These are phyloP conservation scores for Exophiala dermatitidis DNA, from an alignment of 2,329 filamentous ascomycete species.

Conservation along the genomic window DNA sequence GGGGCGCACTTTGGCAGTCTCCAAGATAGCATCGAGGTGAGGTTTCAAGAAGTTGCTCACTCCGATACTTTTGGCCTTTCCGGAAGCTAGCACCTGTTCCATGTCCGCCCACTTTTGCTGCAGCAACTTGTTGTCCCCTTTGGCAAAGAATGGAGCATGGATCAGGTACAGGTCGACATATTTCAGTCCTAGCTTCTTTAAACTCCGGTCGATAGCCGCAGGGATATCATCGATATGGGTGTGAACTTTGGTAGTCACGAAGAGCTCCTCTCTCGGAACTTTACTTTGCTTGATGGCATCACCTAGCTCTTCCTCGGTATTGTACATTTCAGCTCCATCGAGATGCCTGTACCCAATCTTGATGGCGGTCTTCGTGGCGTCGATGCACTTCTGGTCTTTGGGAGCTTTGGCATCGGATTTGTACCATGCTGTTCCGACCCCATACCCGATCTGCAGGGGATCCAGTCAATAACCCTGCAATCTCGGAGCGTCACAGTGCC, in stretches of 20 bases:
- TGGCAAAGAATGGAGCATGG: constrained; percentile 53
- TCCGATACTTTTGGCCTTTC: constrained; percentile 55
- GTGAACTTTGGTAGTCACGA: constrained; percentile 52
- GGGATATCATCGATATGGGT: constrained; percentile 50
- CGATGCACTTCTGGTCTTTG: constrained; percentile 49
- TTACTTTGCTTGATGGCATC: constrained; percentile 43
- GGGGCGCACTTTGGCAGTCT: constrained; percentile 38
- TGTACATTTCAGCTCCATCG: constrained; percentile 55
- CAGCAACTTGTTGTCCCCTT: constrained; percentile 45
- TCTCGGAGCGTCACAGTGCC: too few species aligned
- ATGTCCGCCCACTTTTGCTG: constrained; percentile 54
- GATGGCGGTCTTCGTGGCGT: constrained; percentile 51
- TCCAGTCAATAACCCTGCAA: not conserved
- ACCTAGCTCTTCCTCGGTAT: constrained; percentile 44
- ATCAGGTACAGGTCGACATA: constrained; percentile 61
- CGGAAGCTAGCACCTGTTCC: constrained; percentile 51
- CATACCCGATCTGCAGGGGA: constrained; percentile 48
- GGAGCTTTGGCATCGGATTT: constrained; percentile 43
- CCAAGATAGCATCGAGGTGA: constrained; percentile 48
- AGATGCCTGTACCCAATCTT: constrained; percentile 55
- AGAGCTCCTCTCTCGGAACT: constrained; percentile 42
- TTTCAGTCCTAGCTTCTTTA: constrained; percentile 54
- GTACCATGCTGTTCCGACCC: constrained; percentile 58
- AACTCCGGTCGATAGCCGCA: constrained; percentile 47
- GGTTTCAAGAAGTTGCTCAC: constrained; percentile 54